Base-by-base conservation (phyloP, 352 stramenopile genomes). In the Phytopythium aichiense region DNA sequence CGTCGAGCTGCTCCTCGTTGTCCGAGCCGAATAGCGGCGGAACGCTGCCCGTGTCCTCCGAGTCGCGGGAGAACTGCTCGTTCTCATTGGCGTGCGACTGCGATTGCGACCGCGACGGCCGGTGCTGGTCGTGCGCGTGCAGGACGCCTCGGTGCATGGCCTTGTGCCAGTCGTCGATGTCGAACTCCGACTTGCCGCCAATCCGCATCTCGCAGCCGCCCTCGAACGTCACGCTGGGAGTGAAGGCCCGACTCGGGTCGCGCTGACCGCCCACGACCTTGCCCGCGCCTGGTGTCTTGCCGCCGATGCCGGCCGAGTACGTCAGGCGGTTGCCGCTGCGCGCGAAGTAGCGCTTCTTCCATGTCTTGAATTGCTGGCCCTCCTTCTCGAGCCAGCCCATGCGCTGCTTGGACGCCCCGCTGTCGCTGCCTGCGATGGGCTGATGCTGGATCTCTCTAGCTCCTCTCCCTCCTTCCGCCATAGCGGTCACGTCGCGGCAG, bases 331-430 rank as follows among this genome's bases (percentile, higher is more conserved):
- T 80, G 13, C 84, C 77, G 28, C 81, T 72, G 0, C 92, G 66
- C 31, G 89, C 79, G 64, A 93, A 91, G 57, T 87, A 90, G 48
- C 77, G 77, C 35, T 81, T 84, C 65, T 89, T 91, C 82, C 82
- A 91, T 20, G 76, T 88, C 7, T 70, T 71, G 52, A 91, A 81
- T 40, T 78, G 71, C 63, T 86, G 74, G 1, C 82, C 79, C 59
- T 91, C 78, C 61, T 88, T 89, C 67, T 91, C 76, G 18, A 89
- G 71, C 82, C 82, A 91, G 4, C 82, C 82, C 40, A 77, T 63
- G 18, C 72, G 67, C 38, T 77, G 71, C 37, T 72, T 51, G 46
- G 35, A 38, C 20, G 25, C n/a, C 1, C 28, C 48, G 18, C 7
- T 30, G 23, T 23, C 20, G 20, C 25, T 37, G n/a, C 16, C 9